Conservation (phyloP, 148 eudicot genomes). For the Cornus florida region DNA sequence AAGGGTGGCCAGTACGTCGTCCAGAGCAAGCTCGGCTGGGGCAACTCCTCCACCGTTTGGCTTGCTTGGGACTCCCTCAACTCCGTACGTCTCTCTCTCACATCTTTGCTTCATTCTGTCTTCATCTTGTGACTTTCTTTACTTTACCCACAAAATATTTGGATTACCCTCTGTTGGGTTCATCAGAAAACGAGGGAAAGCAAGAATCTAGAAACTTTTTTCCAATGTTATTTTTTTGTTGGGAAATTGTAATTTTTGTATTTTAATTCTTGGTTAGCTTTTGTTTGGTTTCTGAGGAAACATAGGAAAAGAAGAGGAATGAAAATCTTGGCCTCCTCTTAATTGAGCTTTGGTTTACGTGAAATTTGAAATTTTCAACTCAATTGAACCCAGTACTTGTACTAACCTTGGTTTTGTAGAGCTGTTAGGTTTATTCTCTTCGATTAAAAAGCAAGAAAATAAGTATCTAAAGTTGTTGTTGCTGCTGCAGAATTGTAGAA, state of each 20-base stretch:
- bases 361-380: not conserved
- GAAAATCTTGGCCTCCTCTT: not conserved
- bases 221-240: not conserved
- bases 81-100: slow-evolving; percentile 27
- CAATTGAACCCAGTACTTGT: not conserved
- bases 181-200: not conserved
- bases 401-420: not conserved
- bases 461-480: no score
- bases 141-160: not conserved
- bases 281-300: not conserved
- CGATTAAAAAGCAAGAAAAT: not conserved
- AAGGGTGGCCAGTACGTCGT: slow-evolving; percentile 38
- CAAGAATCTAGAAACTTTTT: not conserved
- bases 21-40: slow-evolving; percentile 70
- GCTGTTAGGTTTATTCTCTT: not conserved
- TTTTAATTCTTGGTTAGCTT: not conserved
- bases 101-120: no score
- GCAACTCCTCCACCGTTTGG: slow-evolving; percentile 63
- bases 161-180: not conserved
- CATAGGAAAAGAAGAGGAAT: not conserved
- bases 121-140: not conserved
- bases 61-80: slow-evolving; percentile 54
- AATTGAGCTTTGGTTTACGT: not conserved
- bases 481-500: not conserved
- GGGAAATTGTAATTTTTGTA: not conserved